Conservation (phyloP, 202 grass and related monocot species). For the Hordeum pubiflorum region DNA sequence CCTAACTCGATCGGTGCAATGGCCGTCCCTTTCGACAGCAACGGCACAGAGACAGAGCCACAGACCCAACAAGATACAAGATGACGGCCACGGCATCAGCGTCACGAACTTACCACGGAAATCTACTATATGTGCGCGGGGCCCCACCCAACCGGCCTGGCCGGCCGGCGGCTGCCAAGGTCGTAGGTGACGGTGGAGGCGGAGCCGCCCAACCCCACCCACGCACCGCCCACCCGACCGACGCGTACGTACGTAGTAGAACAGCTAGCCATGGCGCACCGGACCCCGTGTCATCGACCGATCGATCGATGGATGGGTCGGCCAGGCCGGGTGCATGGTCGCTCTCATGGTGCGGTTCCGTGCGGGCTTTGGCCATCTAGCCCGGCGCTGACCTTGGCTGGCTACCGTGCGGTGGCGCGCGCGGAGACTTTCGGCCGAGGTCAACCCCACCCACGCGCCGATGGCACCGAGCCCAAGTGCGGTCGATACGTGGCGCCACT, state of each 20-base stretch:
- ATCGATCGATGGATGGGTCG: too few relatives aligned
- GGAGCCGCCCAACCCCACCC: conserved; percentile 19
- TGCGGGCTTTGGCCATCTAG: neutral
- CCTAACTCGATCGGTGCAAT: conserved; percentile 11
- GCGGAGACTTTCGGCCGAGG: conserved; percentile 19
- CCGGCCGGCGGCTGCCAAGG: neutral
- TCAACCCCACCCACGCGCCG: conserved; percentile 18
- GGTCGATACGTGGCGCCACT: conserved; percentile 12
- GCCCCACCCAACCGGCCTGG: neutral
- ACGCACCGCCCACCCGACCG: neutral
- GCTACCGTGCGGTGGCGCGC: neutral
- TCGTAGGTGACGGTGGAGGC: neutral
- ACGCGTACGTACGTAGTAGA: neutral
- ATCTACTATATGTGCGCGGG: neutral
- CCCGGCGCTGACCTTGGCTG: conserved; percentile 24
- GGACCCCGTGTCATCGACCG: neutral
- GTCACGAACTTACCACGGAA: neutral
- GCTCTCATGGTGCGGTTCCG: neutral
- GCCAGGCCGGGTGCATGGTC: neutral
- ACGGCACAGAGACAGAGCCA: neutral
- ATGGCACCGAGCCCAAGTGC: neutral
- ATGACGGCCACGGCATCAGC: neutral
- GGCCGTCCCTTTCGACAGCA: conserved; percentile 34
- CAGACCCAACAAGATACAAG: neutral
- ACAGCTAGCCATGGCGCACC: neutral